phyloP scores from a whole-genome alignment of 805 yeast genomes.

The Candida khao-thaluensis region DNA sequence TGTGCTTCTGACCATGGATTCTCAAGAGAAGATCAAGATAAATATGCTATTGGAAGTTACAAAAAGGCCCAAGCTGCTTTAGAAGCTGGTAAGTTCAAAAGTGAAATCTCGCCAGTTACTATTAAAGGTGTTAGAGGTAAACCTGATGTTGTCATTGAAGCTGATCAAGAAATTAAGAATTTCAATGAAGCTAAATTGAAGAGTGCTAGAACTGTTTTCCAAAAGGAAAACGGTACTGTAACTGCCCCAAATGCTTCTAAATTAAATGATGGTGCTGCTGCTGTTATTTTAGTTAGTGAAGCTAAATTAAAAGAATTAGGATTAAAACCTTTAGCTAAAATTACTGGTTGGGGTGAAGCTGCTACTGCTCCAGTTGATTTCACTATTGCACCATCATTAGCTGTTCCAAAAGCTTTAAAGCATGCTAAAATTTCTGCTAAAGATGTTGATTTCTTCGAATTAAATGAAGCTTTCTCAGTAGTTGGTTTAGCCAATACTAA shows the following conservation, averaged over 20 bases:
- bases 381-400: conserved; percentile 93
- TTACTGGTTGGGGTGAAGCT: conserved; percentile 97
- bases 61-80: conserved; percentile 82
- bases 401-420: conserved; percentile 93
- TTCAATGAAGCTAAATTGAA: conserved; percentile 74
- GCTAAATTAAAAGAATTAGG: conserved; percentile 80
- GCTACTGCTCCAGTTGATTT: conserved; percentile 93
- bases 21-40: conserved; percentile 86
- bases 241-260: conserved; percentile 98
- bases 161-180: conserved; percentile 83
- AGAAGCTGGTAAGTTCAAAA: conserved; percentile 72
- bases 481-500: conserved; percentile 90
- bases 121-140: conserved; percentile 87
- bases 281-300: conserved; percentile 84
- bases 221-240: conserved; percentile 85
- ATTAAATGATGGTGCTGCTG: conserved; percentile 97
- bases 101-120: conserved; percentile 84
- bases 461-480: conserved; percentile 97
- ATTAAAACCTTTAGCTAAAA: conserved; percentile 84
- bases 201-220: conserved; percentile 89
- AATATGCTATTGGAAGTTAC: conserved; percentile 81
- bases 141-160: conserved; percentile 49
- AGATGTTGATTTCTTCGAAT: conserved; percentile 87
- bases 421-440: conserved; percentile 67
- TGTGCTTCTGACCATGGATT: conserved; percentile 81